Evolutionary conservation across 2,329 filamentous ascomycete genomes (phyloP).

Genomic region (Xylariaceae sp.): DNA sequence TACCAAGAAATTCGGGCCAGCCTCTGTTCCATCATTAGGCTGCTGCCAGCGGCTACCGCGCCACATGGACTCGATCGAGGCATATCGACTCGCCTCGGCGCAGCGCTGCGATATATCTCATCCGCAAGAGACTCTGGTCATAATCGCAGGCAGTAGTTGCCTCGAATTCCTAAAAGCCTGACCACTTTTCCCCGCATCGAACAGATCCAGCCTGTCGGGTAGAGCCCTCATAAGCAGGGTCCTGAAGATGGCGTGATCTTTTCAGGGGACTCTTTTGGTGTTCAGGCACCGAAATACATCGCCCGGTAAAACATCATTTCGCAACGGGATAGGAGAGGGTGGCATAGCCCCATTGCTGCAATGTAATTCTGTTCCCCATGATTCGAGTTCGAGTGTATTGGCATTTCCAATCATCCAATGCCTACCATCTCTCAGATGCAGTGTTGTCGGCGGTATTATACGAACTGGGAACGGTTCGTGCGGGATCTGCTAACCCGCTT

Average conservation of each 20-base stretch:
- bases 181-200: no score
- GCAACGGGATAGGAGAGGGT: background rate
- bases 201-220: background rate
- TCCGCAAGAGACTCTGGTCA: no score
- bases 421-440: no score
- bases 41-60: background rate
- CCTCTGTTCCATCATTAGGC: background rate
- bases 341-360: background rate
- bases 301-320: background rate
- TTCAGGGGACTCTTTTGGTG: no score
- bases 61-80: background rate
- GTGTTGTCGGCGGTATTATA: background rate
- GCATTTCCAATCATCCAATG: no score
- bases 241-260: background rate
- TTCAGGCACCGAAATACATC: background rate
- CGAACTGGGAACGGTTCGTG: background rate
- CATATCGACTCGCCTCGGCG: background rate
- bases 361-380: background rate
- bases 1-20: no score
- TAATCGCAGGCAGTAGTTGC: no score
- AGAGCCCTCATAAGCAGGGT: background rate
- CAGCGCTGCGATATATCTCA: no score
- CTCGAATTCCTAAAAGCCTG: no score
- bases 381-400: background rate
- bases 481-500: background rate